Conservation (phyloP, 257 asterid genomes). For the Solanum paucissectum region DNA sequence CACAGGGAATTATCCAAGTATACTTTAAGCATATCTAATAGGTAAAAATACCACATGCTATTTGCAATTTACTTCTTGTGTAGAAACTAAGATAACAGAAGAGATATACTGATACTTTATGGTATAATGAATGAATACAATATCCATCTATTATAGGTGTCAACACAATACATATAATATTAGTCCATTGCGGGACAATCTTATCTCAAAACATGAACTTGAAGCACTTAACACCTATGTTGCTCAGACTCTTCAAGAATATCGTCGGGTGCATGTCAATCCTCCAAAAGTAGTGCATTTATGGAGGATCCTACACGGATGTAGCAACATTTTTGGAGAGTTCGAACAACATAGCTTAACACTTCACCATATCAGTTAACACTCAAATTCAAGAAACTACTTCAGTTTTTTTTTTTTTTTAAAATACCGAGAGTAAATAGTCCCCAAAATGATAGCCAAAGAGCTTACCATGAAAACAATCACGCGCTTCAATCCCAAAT, state of each 20-base stretch:
- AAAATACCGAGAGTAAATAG: neutral
- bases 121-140: neutral
- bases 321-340: neutral
- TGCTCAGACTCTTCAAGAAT: neutral
- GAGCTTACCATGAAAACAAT: neutral
- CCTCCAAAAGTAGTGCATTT: neutral
- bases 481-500: neutral
- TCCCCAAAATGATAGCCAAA: neutral
- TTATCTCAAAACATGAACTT: neutral
- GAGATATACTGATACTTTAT: neutral
- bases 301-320: neutral
- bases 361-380: neutral
- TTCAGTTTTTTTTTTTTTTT: neutral
- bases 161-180: neutral
- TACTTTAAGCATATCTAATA: neutral
- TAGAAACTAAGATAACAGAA: neutral
- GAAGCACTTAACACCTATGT: neutral
- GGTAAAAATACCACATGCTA: neutral
- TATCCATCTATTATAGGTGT: neutral
- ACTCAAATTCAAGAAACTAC: neutral
- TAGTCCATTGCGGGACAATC: neutral
- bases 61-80: neutral
- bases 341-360: neutral
- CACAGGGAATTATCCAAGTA: neutral
- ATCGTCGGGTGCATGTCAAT: neutral